Base-by-base conservation (phyloP, 768 basidiomycete genomes). In the Psilocybe sp. region DNA sequence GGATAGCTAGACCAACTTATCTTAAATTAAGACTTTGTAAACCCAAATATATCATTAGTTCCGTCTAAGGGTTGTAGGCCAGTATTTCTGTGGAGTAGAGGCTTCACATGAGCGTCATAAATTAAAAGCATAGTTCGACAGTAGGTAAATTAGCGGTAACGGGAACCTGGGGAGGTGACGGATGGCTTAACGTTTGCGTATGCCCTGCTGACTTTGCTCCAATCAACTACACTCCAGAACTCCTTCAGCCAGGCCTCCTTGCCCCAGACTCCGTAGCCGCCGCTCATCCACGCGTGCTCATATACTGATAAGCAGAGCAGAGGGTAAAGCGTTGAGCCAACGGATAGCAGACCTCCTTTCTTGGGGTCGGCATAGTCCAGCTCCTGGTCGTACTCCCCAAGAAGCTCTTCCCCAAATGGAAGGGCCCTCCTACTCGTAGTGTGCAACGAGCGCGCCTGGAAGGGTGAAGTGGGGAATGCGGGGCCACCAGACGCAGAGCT, bases 241-340 rank as follows among this genome's bases (percentile, higher is more conserved):
- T 84, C 78, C 59, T 76, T 80, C 62, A 95, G 63, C 77, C 92
- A 96, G 58, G 78, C 78, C 64, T 95, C 91, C 68, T 91, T 89
- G 19, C 93, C 92, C 89, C 90, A 93, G 4, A 96, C 80, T 4
- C 92, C 92, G 56, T 87, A 92, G 35, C 88, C 89, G 16, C 87
- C 85, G 43, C 76, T 74, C 61, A 96, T 74, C 90, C 92, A 96
- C 20, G 87, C 85, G 57, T 92, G 92, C 65, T 93, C 91, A 57
- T 92, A 80, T 4, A 90, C 80, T 38, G 84, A 83, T 44, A 93
- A 62, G 54, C 87, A 89, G 65, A 92, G 84, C 47, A 95, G 64
- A 16, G 92, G 92, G 62, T 75, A 83, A 36, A 95, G 66, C 12
- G 71, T 69, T 31, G 79, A 75, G 31, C 85, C 87, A n/a, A 74